phyloP scores from a whole-genome alignment of 257 asterid genomes.

The Ocimum tenuiflorum region DNA sequence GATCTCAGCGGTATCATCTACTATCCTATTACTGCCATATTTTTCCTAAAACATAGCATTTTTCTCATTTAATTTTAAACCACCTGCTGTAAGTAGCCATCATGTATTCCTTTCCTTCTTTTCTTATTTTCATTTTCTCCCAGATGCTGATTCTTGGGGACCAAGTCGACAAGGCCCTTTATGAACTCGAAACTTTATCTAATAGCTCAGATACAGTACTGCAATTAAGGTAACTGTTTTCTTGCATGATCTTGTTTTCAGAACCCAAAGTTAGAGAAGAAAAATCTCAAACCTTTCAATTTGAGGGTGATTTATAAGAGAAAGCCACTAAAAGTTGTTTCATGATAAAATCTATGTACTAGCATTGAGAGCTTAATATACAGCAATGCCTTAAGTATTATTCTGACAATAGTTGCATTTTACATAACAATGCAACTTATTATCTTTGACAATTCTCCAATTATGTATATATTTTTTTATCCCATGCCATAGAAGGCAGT shows the following conservation, averaged over 20 bases:
- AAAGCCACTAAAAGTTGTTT: neutral
- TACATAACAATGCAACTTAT: neutral
- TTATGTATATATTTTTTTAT: neutral
- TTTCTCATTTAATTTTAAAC: constrained; percentile 1
- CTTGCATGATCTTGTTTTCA: neutral
- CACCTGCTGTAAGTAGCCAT: constrained; percentile 6
- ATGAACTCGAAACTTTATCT: constrained; percentile 45
- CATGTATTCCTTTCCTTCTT: neutral
- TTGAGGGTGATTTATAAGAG: neutral
- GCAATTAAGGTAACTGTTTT: constrained; percentile 51
- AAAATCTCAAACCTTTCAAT: neutral
- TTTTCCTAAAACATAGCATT: neutral
- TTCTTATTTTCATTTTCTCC: constrained; percentile 9
- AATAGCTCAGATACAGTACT: constrained; percentile 36
- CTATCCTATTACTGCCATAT: neutral
- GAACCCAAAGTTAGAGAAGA: neutral
- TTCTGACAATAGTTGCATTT: neutral
- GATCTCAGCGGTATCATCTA: neutral
- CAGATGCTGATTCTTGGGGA: constrained; percentile 88
- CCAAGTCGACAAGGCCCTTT: constrained; percentile 69
- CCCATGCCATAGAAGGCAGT: neutral
- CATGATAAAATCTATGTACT: neutral
- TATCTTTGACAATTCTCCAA: neutral
- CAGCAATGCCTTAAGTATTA: neutral
- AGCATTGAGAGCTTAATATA: neutral